A percentile compares a stretch with the other conserved stretches of the same genome.
phyloP scores from a whole-genome alignment of 495 filamentous ascomycete genomes.

The Aspergillus hancockii region DNA sequence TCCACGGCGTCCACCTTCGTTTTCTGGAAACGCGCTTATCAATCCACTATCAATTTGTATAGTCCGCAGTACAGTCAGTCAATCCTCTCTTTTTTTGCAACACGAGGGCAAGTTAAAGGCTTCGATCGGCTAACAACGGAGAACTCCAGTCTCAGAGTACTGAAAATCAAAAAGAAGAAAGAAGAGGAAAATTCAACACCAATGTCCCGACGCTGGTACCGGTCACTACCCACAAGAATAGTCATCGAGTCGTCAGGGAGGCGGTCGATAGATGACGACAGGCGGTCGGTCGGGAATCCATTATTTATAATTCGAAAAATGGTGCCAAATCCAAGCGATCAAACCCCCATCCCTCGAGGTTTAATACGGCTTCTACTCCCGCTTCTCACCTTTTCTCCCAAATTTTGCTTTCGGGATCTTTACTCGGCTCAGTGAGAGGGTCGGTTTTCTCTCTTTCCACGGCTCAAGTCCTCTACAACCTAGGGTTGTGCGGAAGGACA shows the following conservation, averaged over 20 bases:
- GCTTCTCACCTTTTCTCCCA: neutral
- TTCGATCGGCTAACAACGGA: neutral
- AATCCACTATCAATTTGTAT: neutral
- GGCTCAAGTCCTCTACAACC: neutral
- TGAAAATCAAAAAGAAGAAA: neutral
- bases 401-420: neutral
- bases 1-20: neutral
- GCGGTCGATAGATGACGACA: constrained; percentile 25
- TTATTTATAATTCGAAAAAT: constrained; percentile 15
- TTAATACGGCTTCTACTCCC: neutral
- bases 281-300: constrained; percentile 32
- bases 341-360: neutral
- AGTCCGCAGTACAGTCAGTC: neutral
- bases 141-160: neutral
- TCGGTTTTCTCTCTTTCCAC: neutral
- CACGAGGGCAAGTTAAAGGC: neutral
- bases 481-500: neutral
- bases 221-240: neutral
- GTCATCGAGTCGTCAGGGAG: neutral
- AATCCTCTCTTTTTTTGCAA: neutral
- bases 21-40: neutral
- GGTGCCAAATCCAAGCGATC: neutral
- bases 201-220: neutral
- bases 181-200: neutral
- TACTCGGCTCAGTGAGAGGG: neutral